A percentile compares a stretch with the other conserved stretches of the same genome.
Conservation (phyloP, 169 alveolate species). For the Babesia bovis region DNA sequence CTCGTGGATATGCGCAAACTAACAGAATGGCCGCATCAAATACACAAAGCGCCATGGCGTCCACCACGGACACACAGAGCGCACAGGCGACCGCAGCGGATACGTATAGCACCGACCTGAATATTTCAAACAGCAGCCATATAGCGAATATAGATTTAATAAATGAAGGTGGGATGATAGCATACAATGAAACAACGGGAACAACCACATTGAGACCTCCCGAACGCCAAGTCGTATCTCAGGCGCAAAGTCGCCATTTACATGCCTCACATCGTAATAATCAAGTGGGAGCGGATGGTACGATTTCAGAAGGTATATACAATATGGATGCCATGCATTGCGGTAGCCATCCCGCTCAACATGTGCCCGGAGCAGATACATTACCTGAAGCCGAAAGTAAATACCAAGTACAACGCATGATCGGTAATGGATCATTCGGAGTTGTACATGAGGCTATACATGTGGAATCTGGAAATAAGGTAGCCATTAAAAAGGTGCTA, state of each 20-base stretch:
- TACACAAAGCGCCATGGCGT: background rate
- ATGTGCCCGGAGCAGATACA: constrained; percentile 8
- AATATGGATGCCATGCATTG: background rate
- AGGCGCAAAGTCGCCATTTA: background rate
- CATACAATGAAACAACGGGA: background rate
- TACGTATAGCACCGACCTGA: background rate
- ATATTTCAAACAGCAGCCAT: background rate
- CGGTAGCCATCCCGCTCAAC: background rate
- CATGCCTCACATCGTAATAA: background rate
- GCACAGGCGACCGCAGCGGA: background rate
- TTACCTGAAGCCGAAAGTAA: constrained; percentile 23
- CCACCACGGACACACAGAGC: background rate
- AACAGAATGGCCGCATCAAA: background rate
- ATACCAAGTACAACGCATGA: constrained; percentile 84
- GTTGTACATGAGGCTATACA: constrained; percentile 93
- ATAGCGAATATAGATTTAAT: background rate
- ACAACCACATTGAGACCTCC: background rate
- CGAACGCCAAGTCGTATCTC: background rate
- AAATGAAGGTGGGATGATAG: background rate
- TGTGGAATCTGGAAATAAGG: constrained; percentile 92
- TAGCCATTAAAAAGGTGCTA: constrained; percentile 95
- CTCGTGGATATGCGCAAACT: background rate
- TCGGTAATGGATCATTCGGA: constrained; percentile 98
- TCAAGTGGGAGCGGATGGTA: background rate
- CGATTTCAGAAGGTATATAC: background rate